These are phyloP conservation scores for Telopea speciosissima DNA, from an alignment of 177 flowering plant species.

Conservation along the genomic window DNA sequence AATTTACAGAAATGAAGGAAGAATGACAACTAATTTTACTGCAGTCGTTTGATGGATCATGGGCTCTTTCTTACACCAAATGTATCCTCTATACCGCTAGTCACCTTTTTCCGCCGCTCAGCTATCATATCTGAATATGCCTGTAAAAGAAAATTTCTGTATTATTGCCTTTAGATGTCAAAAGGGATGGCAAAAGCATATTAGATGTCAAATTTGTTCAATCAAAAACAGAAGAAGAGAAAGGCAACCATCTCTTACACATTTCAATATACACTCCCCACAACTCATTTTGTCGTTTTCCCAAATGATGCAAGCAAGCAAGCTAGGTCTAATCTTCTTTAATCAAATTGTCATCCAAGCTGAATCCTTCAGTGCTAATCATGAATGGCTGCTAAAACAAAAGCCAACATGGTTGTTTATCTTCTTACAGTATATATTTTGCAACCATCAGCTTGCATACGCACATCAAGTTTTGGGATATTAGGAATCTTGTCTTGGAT, in stretches of 20 bases:
- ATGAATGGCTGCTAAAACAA: not conserved
- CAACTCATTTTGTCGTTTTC: too few relatives aligned
- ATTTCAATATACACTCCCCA: too few relatives aligned
- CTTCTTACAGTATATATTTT: not conserved
- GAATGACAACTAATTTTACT: not conserved
- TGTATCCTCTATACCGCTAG: conserved; percentile 61
- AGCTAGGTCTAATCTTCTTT: not conserved
- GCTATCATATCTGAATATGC: conserved; percentile 71
- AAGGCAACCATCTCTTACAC: too few relatives aligned
- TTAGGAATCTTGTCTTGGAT: too few relatives aligned
- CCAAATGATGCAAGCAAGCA: not conserved
- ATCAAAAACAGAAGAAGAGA: too few relatives aligned
- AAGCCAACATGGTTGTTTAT: not conserved
- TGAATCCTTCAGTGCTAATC: not conserved
- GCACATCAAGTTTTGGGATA: not conserved
- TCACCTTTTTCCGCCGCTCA: conserved; percentile 55
- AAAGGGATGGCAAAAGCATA: too few relatives aligned
- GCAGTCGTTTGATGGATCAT: conserved; percentile 7
- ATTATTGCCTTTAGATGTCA: too few relatives aligned
- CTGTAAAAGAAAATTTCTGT: conserved; percentile 27
- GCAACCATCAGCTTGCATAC: not conserved
- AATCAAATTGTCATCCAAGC: not conserved
- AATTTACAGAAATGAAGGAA: not conserved
- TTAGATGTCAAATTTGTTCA: too few relatives aligned
- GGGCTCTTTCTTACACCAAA: conserved; percentile 42